These are phyloP conservation scores for Gilbertella persicaria DNA, from an alignment of 371 early-diverging fungal species.

Conservation along the genomic window DNA sequence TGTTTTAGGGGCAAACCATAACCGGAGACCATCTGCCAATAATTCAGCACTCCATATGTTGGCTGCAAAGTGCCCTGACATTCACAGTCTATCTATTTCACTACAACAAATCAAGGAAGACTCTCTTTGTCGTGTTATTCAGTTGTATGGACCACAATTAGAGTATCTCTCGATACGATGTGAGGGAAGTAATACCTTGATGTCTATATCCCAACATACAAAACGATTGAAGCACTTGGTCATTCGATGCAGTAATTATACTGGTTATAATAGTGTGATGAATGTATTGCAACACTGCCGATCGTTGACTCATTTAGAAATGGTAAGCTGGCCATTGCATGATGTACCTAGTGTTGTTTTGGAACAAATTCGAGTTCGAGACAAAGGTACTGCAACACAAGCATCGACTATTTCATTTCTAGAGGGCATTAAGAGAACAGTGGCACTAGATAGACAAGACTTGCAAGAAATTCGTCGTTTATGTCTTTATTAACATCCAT, in stretches of 20 bases:
- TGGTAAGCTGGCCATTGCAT: conserved; percentile 41
- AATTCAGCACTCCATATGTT: conserved; percentile 30
- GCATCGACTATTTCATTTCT: neutral
- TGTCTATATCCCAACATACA: conserved; percentile 33
- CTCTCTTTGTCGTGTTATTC: conserved; percentile 29
- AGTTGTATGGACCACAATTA: conserved; percentile 29
- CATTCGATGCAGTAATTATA: conserved; percentile 24
- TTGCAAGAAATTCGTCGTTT: conserved; percentile 26
- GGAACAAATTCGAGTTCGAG: conserved; percentile 3
- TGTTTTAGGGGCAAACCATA: conserved; percentile 47
- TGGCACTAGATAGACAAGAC: conserved; percentile 21
- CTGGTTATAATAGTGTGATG: conserved; percentile 17
- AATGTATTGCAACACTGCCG: conserved; percentile 29
- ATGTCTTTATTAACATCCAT: conserved; percentile 1
- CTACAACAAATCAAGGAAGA: conserved; percentile 41
- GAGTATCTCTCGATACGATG: conserved; percentile 33
- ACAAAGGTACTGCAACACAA: neutral
- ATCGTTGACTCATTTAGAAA: conserved; percentile 28
- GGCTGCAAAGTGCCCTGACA: conserved; percentile 20
- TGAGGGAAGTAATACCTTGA: conserved; percentile 28
- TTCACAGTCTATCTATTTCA: conserved; percentile 33
- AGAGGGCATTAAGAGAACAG: conserved; percentile 16
- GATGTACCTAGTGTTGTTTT: conserved; percentile 38
- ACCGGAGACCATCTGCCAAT: conserved; percentile 34
- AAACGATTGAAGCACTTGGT: conserved; percentile 24